Percentiles rank a stretch among this genome's conserved stretches.
phyloP scores from a whole-genome alignment of 1,284 basidiomycete species.

The Cystobasidium slooffiae region DNA sequence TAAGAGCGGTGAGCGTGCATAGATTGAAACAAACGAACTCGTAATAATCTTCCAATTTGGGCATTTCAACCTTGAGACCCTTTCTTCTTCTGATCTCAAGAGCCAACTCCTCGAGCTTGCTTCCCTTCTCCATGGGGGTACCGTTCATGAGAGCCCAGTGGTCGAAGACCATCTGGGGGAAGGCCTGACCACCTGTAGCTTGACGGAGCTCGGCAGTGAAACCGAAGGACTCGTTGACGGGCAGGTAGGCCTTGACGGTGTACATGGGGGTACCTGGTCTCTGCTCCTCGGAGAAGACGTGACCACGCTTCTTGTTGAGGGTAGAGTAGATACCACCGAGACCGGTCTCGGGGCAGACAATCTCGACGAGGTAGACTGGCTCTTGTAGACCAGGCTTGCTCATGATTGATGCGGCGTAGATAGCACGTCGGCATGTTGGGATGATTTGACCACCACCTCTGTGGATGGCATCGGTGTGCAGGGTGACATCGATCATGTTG shows the following conservation, averaged over 20 bases:
- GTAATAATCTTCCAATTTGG: conserved; percentile 79
- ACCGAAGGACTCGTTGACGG: conserved; percentile 96
- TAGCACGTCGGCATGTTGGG: conserved; percentile 92
- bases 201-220: conserved; percentile 96
- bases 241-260: conserved; percentile 98
- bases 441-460: conserved; percentile 99
- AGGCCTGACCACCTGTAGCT: conserved; percentile 86
- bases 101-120: conserved; percentile 87
- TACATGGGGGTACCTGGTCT: conserved; percentile 98
- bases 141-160: conserved; percentile 68
- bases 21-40: too few species aligned
- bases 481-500: conserved; percentile 94
- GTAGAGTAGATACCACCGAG: conserved; percentile 96
- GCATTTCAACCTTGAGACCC: conserved; percentile 73
- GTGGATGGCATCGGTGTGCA: conserved; percentile 99
- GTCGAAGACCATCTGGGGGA: conserved; percentile 44
- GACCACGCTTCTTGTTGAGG: conserved; percentile 97
- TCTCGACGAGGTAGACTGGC: conserved; percentile 96
- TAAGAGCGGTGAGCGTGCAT: too few species aligned
- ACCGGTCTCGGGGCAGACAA: conserved; percentile 96
- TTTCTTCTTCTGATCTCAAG: conserved; percentile 83
- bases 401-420: conserved; percentile 92
- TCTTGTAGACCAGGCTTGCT: conserved; percentile 92
- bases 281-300: conserved; percentile 98
- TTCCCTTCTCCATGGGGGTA: conserved; percentile 70